A percentile compares a stretch with the other conserved stretches of the same genome.
Conservation (phyloP, 106 monocot genomes). For the Apostasia ramifera region DNA sequence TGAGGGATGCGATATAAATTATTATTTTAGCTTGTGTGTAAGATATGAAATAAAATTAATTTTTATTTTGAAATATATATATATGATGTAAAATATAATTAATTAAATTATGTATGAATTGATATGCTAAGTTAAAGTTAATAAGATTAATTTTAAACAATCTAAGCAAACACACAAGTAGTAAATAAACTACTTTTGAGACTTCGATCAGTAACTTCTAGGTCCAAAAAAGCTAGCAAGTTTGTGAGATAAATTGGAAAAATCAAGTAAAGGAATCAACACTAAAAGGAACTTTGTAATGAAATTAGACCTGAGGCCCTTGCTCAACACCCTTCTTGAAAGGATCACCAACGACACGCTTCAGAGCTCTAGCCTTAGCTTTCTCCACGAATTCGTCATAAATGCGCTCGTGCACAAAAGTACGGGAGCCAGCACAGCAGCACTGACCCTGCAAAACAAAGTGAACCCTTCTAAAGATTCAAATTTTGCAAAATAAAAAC, state of each 20-base stretch:
- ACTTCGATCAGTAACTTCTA: no score
- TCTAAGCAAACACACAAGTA: no score
- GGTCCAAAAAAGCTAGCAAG: no score
- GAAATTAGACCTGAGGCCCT: slow-evolving; percentile 74
- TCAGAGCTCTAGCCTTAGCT: slow-evolving; percentile 70
- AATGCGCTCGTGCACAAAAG: slow-evolving; percentile 82
- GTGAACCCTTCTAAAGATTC: neutral
- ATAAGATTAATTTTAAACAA: no score
- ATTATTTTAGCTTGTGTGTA: no score
- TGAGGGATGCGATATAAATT: no score
- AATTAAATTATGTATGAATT: no score
- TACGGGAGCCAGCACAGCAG: slow-evolving; percentile 88
- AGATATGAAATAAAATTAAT: no score
- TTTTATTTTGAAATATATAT: no score
- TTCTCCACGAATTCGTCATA: slow-evolving; percentile 93
- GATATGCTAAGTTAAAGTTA: no score
- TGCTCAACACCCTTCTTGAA: slow-evolving; percentile 89
- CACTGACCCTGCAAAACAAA: slow-evolving; percentile 67
- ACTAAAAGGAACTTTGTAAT: neutral
- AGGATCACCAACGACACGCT: slow-evolving; percentile 85
- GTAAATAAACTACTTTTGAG: no score
- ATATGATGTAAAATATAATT: no score
- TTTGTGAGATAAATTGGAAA: neutral
- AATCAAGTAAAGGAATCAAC: neutral
- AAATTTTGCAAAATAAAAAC: neutral